Evolutionary conservation across 192 early-diverging fungal genomes (phyloP).

Genomic region (Chytriomyces sp.): DNA sequence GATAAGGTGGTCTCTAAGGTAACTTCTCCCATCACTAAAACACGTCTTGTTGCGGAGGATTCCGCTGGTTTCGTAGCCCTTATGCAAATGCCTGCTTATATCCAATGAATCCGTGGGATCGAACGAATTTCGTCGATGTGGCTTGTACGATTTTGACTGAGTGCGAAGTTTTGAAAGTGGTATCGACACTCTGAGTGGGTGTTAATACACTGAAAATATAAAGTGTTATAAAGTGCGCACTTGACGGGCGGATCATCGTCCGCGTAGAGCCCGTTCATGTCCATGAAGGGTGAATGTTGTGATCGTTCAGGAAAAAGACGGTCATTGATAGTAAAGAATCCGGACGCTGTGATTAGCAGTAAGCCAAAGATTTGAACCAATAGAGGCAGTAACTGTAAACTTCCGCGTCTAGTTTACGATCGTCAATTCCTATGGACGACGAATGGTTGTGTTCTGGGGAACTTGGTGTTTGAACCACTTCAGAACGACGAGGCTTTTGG

Average conservation of each 20-base stretch:
- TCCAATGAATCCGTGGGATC: constrained; percentile 18
- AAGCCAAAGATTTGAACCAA: no score
- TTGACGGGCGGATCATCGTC: constrained; percentile 30
- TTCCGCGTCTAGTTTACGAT: background rate
- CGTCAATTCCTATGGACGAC: no score
- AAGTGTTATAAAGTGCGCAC: background rate
- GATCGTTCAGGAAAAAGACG: constrained; percentile 26
- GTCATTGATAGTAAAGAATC: constrained; percentile 30
- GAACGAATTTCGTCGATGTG: constrained; percentile 30
- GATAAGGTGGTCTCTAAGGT: no score
- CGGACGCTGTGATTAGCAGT: no score
- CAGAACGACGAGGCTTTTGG: no score
- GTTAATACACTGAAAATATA: background rate
- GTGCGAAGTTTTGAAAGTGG: constrained; percentile 13
- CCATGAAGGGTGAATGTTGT: constrained; percentile 8
- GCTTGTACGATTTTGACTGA: constrained; percentile 20
- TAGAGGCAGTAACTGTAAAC: background rate
- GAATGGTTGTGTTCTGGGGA: no score
- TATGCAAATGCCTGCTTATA: constrained; percentile 27
- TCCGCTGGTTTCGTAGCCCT: constrained; percentile 22
- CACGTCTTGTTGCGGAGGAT: constrained; percentile 11
- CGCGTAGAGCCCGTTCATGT: constrained; percentile 1
- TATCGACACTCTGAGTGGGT: constrained; percentile 29
- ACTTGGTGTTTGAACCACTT: no score
- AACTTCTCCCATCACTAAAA: no score